Percentiles rank a stretch among this genome's conserved stretches.
phyloP scores from a whole-genome alignment of 2,329 filamentous ascomycete genomes.

The Sclerotiophoma versabilis region DNA sequence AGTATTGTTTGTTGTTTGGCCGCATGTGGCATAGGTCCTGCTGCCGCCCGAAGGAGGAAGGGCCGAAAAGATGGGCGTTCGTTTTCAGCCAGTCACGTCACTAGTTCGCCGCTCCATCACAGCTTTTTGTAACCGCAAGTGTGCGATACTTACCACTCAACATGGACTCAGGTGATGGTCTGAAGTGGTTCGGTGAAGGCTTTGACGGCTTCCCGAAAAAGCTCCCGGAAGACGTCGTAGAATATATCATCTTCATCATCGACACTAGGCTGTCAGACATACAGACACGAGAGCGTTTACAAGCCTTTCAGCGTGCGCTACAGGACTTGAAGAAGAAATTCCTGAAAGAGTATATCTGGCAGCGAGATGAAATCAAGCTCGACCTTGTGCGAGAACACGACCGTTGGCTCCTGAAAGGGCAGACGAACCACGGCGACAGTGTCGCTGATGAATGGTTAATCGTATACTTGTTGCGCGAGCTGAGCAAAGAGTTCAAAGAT shows the following conservation, averaged over 20 bases:
- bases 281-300: slow-evolving; percentile 70
- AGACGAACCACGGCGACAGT: slow-evolving; percentile 89
- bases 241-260: slow-evolving; percentile 81
- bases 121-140: slow-evolving; percentile 40
- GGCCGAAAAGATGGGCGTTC: slow-evolving; percentile 19
- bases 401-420: slow-evolving; percentile 71
- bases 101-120: slow-evolving; percentile 24
- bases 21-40: slow-evolving; percentile 4
- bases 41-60: slow-evolving; percentile 22
- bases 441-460: slow-evolving; percentile 98
- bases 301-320: slow-evolving; percentile 73
- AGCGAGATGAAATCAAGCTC: slow-evolving; percentile 81
- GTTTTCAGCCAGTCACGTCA: slow-evolving; percentile 28
- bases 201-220: slow-evolving; percentile 70
- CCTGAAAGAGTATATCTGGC: slow-evolving; percentile 93
- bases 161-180: slow-evolving; percentile 55
- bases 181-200: slow-evolving; percentile 71
- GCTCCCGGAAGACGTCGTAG: slow-evolving; percentile 82
- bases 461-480: slow-evolving; percentile 83
- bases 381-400: slow-evolving; percentile 66
- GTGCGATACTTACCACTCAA: slow-evolving; percentile 10
- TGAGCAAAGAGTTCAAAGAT: slow-evolving; percentile 74
- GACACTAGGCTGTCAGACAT: slow-evolving; percentile 62
- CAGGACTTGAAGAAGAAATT: slow-evolving; percentile 67
- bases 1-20: slow-evolving; percentile 26